phyloP scores from a whole-genome alignment of 345 rosid species.

The Sonneratia caseolaris region DNA sequence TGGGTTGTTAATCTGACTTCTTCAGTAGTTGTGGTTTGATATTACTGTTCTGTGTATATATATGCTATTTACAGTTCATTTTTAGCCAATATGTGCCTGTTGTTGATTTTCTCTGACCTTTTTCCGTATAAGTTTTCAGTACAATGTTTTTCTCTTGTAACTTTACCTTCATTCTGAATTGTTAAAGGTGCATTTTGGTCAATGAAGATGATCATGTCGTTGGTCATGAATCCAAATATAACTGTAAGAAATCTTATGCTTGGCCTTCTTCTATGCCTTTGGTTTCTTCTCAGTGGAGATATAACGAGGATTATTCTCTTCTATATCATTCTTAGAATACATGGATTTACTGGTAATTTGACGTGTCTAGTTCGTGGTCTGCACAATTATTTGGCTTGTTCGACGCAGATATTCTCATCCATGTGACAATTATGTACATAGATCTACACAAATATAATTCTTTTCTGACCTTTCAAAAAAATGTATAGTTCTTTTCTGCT shows the following conservation, averaged over 20 bases:
- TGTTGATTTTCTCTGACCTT: background rate
- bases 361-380: background rate
- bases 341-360: background rate
- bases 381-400: background rate
- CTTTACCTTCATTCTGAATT: background rate
- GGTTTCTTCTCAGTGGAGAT: background rate
- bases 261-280: background rate
- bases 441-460: background rate
- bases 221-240: slow-evolving; percentile 81
- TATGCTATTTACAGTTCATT: too few relatives aligned
- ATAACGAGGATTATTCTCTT: too few relatives aligned
- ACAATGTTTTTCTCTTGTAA: background rate
- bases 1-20: too few relatives aligned
- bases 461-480: too few relatives aligned
- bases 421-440: background rate
- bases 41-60: too few relatives aligned
- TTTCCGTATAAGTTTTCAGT: background rate
- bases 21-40: too few relatives aligned
- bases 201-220: slow-evolving; percentile 68
- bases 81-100: background rate
- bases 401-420: background rate
- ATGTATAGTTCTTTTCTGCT: background rate
- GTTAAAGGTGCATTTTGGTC: slow-evolving; percentile 83
- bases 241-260: slow-evolving; percentile 42
- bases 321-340: background rate